Conservation (phyloP, 208 protist genomes). For the Tritrichomonas musculus region DNA sequence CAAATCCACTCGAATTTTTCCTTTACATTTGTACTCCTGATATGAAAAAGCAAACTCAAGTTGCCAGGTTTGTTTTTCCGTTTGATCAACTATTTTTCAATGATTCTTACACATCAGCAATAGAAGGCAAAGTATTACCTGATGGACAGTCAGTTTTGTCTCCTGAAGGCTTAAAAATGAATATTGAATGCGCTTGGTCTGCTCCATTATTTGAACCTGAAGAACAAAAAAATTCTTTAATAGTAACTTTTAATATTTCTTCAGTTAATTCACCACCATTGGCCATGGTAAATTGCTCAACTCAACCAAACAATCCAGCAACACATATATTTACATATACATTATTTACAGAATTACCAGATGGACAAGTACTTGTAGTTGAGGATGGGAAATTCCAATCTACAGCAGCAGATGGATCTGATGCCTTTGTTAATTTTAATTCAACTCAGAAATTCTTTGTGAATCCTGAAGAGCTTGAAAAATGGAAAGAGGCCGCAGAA, state of each 20-base stretch:
- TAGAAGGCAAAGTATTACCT: background rate
- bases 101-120: background rate
- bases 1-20: constrained; percentile 11
- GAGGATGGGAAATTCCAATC: background rate
- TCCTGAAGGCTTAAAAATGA: background rate
- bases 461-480: background rate
- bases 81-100: constrained; percentile 20
- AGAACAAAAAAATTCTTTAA: background rate
- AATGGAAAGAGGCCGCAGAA: background rate
- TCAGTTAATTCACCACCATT: background rate
- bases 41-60: background rate
- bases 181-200: background rate
- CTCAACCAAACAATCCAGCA: background rate
- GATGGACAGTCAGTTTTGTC: background rate
- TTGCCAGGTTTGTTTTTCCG: background rate
- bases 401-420: background rate
- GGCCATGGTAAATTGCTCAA: background rate
- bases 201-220: background rate
- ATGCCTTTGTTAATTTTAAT: background rate
- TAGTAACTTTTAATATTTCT: background rate
- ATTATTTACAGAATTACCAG: background rate
- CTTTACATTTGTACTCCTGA: background rate
- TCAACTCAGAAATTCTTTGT: background rate
- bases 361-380: background rate
- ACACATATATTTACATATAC: constrained; percentile 17